These are phyloP conservation scores for Sphaerobolus stellatus DNA, from an alignment of 1,284 basidiomycete genomes.

Conservation along the genomic window DNA sequence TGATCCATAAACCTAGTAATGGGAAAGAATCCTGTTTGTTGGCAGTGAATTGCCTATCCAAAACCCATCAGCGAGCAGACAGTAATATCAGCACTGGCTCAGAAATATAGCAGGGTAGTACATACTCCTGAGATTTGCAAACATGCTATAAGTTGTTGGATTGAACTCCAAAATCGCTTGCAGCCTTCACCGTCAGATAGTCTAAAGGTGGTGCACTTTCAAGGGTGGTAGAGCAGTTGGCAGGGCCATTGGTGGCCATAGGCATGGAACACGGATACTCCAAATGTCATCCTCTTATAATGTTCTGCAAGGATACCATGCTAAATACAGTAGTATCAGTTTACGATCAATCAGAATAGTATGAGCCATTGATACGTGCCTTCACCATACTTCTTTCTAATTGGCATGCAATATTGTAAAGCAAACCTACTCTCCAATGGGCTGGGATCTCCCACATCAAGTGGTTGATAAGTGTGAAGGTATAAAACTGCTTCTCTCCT, in stretches of 20 bases:
- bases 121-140: slow-evolving; percentile 9
- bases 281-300: slow-evolving; percentile 26
- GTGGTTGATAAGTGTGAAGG: slow-evolving; percentile 32
- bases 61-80: not conserved
- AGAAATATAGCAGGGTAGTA: not conserved
- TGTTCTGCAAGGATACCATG: slow-evolving; percentile 32
- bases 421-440: slow-evolving; percentile 28
- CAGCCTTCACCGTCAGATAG: slow-evolving; percentile 37
- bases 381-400: slow-evolving; percentile 32
- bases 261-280: slow-evolving; percentile 43
- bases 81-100: not conserved
- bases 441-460: slow-evolving; percentile 29
- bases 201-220: slow-evolving; percentile 29
- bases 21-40: no score
- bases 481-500: slow-evolving; percentile 42
- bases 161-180: slow-evolving; percentile 36
- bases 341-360: no score
- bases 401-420: slow-evolving; percentile 44
- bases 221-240: slow-evolving; percentile 39
- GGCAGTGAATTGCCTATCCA: not conserved
- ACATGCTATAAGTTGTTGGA: slow-evolving; percentile 28
- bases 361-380: no score
- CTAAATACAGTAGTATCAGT: no score
- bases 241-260: slow-evolving; percentile 42
- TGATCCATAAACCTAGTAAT: not conserved